These are phyloP conservation scores for Calonectria ilicicola DNA, from an alignment of 2,329 filamentous ascomycete genomes.

Conservation along the genomic window DNA sequence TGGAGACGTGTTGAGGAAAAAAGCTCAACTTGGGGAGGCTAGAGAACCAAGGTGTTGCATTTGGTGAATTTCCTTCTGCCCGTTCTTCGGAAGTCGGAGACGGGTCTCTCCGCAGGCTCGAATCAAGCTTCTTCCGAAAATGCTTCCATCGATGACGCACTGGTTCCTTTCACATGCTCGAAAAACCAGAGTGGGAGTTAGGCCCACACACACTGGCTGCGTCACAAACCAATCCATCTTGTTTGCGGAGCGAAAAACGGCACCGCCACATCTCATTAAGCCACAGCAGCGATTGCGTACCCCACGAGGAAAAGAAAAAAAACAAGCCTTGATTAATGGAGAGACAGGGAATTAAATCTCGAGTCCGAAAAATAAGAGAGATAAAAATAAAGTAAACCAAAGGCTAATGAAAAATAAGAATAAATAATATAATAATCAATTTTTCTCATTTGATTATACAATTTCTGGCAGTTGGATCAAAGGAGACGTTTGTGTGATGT, in stretches of 20 bases:
- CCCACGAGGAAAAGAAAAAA: no score
- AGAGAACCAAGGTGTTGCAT: not conserved
- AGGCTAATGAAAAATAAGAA: no score
- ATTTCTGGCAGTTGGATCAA: no score
- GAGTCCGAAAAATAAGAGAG: no score
- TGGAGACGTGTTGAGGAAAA: not conserved
- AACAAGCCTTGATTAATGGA: no score
- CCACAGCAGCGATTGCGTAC: conserved; percentile 20
- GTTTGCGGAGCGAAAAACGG: not conserved
- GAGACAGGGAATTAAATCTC: no score
- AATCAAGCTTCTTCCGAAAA: conserved; percentile 12
- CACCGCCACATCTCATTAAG: conserved; percentile 11
- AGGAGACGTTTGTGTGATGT: no score
- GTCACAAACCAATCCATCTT: not conserved
- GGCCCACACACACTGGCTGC: conserved; percentile 25
- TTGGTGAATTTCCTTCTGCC: not conserved
- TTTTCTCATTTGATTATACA: no score
- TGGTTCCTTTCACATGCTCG: conserved; percentile 39
- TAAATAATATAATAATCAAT: no score
- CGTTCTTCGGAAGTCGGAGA: not conserved
- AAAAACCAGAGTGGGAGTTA: conserved; percentile 1
- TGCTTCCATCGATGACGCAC: conserved; percentile 39
- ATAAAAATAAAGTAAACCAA: no score
- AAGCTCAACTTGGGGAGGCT: not conserved
- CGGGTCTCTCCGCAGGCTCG: not conserved